phyloP scores from a whole-genome alignment of 2,329 filamentous ascomycete genomes.

The Monosporascus sp. region DNA sequence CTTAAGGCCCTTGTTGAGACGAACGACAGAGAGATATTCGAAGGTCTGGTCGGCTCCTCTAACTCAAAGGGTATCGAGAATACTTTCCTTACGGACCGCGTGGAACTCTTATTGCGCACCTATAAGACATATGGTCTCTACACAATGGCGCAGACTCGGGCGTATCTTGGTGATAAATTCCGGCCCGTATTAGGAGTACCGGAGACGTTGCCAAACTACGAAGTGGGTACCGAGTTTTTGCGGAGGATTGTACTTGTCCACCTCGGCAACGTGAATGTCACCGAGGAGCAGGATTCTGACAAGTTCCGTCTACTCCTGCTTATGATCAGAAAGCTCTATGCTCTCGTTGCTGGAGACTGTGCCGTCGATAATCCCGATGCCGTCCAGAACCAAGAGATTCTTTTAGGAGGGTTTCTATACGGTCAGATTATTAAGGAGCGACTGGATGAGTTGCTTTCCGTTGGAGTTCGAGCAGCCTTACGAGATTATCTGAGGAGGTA shows the following conservation, averaged over 20 bases:
- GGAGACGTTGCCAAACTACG: conserved; percentile 78
- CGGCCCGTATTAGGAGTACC: conserved; percentile 79
- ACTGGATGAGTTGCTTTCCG: conserved; percentile 77
- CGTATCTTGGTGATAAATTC: conserved; percentile 89
- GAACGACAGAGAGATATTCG: conserved; percentile 93
- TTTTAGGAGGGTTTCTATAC: conserved; percentile 89
- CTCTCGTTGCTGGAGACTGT: conserved; percentile 87
- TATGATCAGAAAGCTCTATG: conserved; percentile 94
- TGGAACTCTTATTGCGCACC: conserved; percentile 84
- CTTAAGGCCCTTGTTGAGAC: conserved; percentile 93
- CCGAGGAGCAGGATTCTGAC: conserved; percentile 76
- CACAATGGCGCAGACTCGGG: conserved; percentile 72
- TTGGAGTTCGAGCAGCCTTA: conserved; percentile 45
- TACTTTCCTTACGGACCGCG: conserved; percentile 90
- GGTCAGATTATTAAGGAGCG: conserved; percentile 94
- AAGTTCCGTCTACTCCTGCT: conserved; percentile 93
- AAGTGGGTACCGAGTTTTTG: conserved; percentile 86
- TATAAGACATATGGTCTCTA: conserved; percentile 90
- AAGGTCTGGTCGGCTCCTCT: conserved; percentile 77
- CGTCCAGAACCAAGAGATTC: conserved; percentile 90
- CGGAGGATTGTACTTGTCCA: conserved; percentile 88
- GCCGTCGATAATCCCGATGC: conserved; percentile 94
- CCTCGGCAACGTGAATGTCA: conserved; percentile 79
- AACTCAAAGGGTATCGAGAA: conserved; percentile 75
- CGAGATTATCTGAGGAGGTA: conserved; percentile 53